phyloP scores from a whole-genome alignment of 176 grass and related monocot genomes.

The Bothriochloa decipiens region DNA sequence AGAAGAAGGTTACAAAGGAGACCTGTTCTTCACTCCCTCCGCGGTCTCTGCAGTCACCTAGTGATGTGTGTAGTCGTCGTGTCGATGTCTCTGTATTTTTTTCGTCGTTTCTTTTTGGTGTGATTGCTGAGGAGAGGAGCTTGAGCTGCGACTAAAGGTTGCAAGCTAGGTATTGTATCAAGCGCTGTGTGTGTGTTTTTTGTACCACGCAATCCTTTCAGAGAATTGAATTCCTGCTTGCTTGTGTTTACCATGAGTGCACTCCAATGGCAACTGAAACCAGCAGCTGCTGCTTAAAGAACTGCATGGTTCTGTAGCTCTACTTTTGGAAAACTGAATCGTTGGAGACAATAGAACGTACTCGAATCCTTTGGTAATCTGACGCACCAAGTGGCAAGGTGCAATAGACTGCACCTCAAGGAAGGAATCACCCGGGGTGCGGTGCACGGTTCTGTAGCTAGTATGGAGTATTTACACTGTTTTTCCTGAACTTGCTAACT shows the following conservation, averaged over 20 bases:
- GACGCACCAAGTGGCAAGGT: neutral
- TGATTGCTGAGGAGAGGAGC: neutral
- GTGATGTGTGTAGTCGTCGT: constrained; percentile 13
- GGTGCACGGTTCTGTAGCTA: neutral
- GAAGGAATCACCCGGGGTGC: neutral
- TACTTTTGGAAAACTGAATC: no score
- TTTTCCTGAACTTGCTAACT: neutral
- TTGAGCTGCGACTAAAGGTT: constrained; percentile 32
- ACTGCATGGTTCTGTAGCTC: neutral
- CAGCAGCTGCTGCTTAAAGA: neutral
- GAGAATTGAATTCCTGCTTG: neutral
- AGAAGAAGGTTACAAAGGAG: constrained; percentile 11
- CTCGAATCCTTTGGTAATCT: neutral
- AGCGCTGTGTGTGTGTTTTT: constrained; percentile 40
- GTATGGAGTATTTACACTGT: neutral
- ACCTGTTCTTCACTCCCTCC: constrained; percentile 42
- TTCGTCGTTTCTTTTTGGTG: neutral
- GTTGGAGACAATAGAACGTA: no score
- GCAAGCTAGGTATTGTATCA: constrained; percentile 39
- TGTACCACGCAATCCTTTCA: constrained; percentile 42
- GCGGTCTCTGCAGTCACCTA: constrained; percentile 44
- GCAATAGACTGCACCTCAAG: neutral
- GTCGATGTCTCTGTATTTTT: neutral
- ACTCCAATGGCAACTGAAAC: neutral
- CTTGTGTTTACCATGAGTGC: neutral